Evolutionary conservation across 306 rosid genomes (phyloP).

Genomic region (Acacia acuminata): DNA sequence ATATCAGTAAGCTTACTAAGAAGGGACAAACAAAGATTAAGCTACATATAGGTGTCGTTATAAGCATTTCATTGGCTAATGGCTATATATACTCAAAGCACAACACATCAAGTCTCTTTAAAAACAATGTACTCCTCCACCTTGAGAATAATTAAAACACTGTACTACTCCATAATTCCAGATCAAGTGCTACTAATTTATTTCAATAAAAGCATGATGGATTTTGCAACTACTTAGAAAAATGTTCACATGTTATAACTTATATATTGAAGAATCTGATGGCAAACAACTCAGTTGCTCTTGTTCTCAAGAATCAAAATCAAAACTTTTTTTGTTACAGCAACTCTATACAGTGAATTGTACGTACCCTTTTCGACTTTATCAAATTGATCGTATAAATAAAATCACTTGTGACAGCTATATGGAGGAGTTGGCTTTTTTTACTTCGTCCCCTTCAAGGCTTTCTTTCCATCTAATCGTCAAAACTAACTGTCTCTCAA

Average conservation of each 20-base stretch:
- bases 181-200: slow-evolving; percentile 29
- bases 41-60: neutral
- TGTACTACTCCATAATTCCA: neutral
- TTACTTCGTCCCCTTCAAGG: slow-evolving; percentile 27
- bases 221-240: neutral
- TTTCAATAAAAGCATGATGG: neutral
- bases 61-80: slow-evolving; percentile 7
- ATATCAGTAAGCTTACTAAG: slow-evolving; percentile 30
- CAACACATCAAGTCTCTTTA: slow-evolving; percentile 15
- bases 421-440: slow-evolving; percentile 35
- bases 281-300: too few species aligned
- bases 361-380: too few species aligned
- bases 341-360: too few species aligned
- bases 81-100: neutral
- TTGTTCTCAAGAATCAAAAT: too few species aligned
- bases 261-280: too few species aligned
- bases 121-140: neutral
- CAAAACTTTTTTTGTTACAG: too few species aligned
- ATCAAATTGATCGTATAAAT: too few species aligned
- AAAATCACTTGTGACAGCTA: too few species aligned
- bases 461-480: slow-evolving; percentile 69
- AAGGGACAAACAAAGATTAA: slow-evolving; percentile 33
- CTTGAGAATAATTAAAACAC: neutral
- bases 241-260: too few species aligned
- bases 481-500: slow-evolving; percentile 66